A percentile compares a stretch with the other conserved stretches of the same genome.
These are phyloP conservation scores for Artemisia tridentata DNA, from an alignment of 129 eudicot species.

Conservation along the genomic window DNA sequence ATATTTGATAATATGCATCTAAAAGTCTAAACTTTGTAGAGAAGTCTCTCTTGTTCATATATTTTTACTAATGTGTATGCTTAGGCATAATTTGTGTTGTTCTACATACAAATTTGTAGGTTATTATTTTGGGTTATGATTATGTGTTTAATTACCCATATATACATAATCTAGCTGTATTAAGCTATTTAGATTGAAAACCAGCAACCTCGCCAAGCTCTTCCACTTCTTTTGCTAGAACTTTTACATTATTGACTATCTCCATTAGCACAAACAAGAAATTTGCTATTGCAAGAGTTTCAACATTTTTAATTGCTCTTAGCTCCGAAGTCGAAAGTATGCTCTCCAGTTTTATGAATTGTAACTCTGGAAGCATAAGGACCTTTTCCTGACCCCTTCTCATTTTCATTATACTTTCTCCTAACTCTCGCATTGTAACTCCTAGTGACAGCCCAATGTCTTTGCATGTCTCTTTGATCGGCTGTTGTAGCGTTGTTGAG, in stretches of 20 bases:
- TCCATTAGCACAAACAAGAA: conserved; percentile 52
- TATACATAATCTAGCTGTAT: conserved; percentile 6
- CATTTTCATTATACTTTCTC: conserved; percentile 66
- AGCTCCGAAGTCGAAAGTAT: conserved; percentile 26
- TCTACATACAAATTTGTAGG: background rate
- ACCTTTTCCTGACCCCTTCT: conserved; percentile 39
- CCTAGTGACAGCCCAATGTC: conserved; percentile 34
- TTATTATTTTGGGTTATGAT: background rate
- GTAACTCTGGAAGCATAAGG: conserved; percentile 42
- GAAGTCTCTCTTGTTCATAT: too few species aligned
- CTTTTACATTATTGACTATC: conserved; percentile 55
- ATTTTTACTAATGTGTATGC: too few species aligned
- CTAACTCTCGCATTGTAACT: conserved; percentile 59
- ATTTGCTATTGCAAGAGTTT: conserved; percentile 51
- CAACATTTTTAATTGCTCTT: conserved; percentile 35
- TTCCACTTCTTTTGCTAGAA: conserved; percentile 58
- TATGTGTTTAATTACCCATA: background rate
- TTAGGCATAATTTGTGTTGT: background rate
- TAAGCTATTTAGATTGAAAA: conserved; percentile 38
- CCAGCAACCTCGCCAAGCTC: conserved; percentile 56
- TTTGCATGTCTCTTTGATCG: conserved; percentile 49
- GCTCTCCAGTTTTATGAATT: conserved; percentile 42
- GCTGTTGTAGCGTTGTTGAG: conserved; percentile 30
- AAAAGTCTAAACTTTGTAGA: too few species aligned
- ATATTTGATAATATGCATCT: too few species aligned